Evolutionary conservation across 1,284 basidiomycete genomes (phyloP), one percentile per base, ranked within the genome.

Genomic region (Mixia osmundae): DNA sequence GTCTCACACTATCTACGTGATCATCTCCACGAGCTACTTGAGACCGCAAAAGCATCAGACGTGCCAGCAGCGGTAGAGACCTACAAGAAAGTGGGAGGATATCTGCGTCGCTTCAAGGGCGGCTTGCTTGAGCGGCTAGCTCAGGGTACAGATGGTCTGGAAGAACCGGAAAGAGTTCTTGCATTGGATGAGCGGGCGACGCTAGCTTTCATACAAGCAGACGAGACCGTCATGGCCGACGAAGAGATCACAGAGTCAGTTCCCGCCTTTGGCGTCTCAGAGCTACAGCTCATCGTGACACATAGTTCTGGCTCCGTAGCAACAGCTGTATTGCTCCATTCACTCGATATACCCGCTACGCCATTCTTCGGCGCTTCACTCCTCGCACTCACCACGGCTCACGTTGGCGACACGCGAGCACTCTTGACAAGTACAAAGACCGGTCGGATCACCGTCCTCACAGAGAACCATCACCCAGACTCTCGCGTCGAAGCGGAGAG

Each of bases 401-500:
- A 97, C 55, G 28, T 38, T 5, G 87, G 83, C 3, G 85, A 91
- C 54, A 95, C 89, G 0, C 70, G 82, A 18, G 75, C 85, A 8
- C 55, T 94, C 7, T 59, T 95, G 24, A 85, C 80, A 45, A 63
- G 74, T 7, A 71, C 69, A 1, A 59, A 72, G 24, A 69, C 68
- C 25, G 82, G 79, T 3, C 60, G 63, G 35, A 77, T 74, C 14
- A 60, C 68, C 24, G 68, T 77, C 0, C 72, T 94, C 64, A 85
- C 83, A 1, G 79, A 87, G 55, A 39, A 43, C 34, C 89, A 97
- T 55, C 87, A 94, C 55, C 77, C 85, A 12, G 87, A 95, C 50
- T 68, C 79, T 16, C 72, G 71, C 16, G 65, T 76, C 14, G 91
- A 97, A 55, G 70, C 79, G 9, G 71, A 70, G 28, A 66, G 89